These are phyloP conservation scores for Rhynchospora pubera DNA, from an alignment of 176 grass and related monocot genomes.

Conservation along the genomic window DNA sequence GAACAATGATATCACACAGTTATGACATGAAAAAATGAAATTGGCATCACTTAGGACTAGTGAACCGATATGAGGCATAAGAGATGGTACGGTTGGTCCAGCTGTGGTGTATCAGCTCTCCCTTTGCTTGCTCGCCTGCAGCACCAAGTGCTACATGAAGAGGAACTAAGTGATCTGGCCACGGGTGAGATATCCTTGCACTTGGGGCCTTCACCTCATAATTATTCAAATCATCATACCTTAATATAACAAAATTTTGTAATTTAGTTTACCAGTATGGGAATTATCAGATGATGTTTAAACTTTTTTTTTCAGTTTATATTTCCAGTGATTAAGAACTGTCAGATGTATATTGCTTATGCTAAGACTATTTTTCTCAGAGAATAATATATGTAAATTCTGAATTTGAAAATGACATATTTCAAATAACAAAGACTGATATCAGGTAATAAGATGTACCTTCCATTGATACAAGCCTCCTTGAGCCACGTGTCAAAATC, in stretches of 20 bases:
- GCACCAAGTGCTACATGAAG: slow-evolving; percentile 81
- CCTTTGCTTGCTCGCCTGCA: slow-evolving; percentile 42
- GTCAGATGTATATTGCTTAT: too few relatives aligned
- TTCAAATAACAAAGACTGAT: background rate
- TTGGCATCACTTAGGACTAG: slow-evolving; percentile 15
- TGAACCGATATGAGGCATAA: slow-evolving; percentile 62
- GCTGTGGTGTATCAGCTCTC: slow-evolving; percentile 57
- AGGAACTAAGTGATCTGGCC: slow-evolving; percentile 64
- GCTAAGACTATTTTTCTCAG: too few relatives aligned
- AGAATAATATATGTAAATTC: too few relatives aligned
- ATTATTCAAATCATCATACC: slow-evolving; percentile 60
- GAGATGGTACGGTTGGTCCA: slow-evolving; percentile 52
- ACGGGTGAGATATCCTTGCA: slow-evolving; percentile 54
- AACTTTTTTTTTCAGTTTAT: too few relatives aligned
- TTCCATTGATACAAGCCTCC: slow-evolving; percentile 50
- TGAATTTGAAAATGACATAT: background rate
- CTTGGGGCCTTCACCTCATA: slow-evolving; percentile 50
- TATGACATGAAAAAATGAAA: too few relatives aligned
- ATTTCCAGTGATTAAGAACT: too few relatives aligned
- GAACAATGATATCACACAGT: too few relatives aligned
- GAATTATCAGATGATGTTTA: too few relatives aligned
- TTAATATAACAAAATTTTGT: background rate
- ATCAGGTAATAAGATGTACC: slow-evolving; percentile 18
- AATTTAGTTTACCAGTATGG: too few relatives aligned
- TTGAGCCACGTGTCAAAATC: slow-evolving; percentile 72